These are phyloP conservation scores for Apophysomyces trapeziformis DNA, from an alignment of 371 early-diverging fungal genomes.

Conservation along the genomic window DNA sequence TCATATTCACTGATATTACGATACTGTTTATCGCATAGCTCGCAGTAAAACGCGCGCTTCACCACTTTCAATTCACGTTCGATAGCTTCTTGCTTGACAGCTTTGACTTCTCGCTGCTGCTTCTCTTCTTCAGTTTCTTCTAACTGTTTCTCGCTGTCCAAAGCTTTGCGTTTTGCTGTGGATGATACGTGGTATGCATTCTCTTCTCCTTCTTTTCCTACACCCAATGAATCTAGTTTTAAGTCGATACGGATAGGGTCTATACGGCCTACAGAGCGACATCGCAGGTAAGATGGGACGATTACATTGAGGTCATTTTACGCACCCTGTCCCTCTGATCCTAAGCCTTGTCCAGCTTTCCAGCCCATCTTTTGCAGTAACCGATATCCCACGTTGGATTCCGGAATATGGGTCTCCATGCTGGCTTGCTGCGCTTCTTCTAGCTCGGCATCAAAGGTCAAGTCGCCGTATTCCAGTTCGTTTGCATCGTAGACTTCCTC, in stretches of 20 bases:
- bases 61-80: constrained; percentile 66
- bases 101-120: constrained; percentile 48
- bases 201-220: constrained; percentile 68
- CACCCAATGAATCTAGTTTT: constrained; percentile 66
- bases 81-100: constrained; percentile 49
- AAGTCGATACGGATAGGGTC: constrained; percentile 68
- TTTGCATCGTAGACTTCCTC: constrained; percentile 2
- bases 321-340: constrained; percentile 21
- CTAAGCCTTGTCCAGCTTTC: constrained; percentile 48
- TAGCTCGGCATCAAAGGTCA: background rate
- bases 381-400: constrained; percentile 24
- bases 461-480: background rate
- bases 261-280: constrained; percentile 52
- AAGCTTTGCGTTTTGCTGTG: constrained; percentile 65
- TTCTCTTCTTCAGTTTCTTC: constrained; percentile 67
- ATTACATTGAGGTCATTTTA: background rate
- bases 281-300: background rate
- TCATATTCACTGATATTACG: constrained; percentile 76
- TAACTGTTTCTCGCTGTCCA: constrained; percentile 64
- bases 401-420: background rate
- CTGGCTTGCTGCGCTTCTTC: background rate
- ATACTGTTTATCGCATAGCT: constrained; percentile 82
- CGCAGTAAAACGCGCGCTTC: constrained; percentile 77
- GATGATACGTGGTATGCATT: constrained; percentile 51
- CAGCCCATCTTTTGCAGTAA: constrained; percentile 49